Evolutionary conservation across 75 land plant genomes (phyloP), one percentile per base, ranked within the genome.

Genomic region (Larix kaempferi): DNA sequence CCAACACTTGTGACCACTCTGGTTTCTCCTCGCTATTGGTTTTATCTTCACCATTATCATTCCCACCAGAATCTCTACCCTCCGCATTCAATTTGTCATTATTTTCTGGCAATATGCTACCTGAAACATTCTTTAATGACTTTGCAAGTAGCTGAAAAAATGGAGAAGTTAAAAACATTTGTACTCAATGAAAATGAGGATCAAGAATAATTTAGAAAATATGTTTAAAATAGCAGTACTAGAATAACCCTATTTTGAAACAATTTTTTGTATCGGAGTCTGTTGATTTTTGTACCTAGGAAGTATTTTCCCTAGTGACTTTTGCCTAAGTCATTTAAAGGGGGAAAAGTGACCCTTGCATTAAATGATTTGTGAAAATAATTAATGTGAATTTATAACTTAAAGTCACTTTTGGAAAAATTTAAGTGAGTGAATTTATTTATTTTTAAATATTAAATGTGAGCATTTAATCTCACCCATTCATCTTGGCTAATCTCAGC

Each of bases 121-220:
- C 78, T 44, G 82, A 91, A 52, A 92, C 75, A 74, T 85, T 82
- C 79, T 83, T 89, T 73, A 84, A 92, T 64, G 99, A 93, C 81
- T 91, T 94, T 84, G 97, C 98, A 88, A 96, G 90, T 62, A 96
- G 65, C 99, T 96, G 91, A 73, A 39, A 55, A 79, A 13, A 60
- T 33, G 56, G 39, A 23, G 41, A 76, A n/a, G 26, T 74, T 26
- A 74, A 74, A 73, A 26, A 15, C 8, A 27, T 22, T 74, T 11
- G 2, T 17, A 69, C 11, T 37, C 72, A 39, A 35, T 69, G 22
- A 6, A 69, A 69, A 21, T 21, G 23, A n/a, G 17, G 49, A 16
- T 3, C 49, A 69, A 69, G 72, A 69, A 69, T 19, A 69, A 69
- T 7, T 39, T 35, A 2, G 12, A 21, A n/a, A 69, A 39, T 19